Base-by-base conservation (phyloP, 306 rosid genomes). In the Echinosophora koreensis region DNA sequence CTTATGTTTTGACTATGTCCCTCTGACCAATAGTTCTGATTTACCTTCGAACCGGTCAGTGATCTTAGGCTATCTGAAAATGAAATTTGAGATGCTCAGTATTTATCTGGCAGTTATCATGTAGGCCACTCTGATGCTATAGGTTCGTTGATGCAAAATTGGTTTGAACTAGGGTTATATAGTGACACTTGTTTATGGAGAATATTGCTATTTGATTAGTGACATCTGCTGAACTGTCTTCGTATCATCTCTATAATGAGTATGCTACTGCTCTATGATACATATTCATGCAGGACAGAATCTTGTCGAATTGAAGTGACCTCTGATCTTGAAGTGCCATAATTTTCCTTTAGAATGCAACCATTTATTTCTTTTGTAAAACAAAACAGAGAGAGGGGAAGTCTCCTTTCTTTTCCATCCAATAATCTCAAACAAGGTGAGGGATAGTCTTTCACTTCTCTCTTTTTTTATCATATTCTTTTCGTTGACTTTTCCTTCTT, bases 191-290 rank as follows among this genome's bases (percentile, higher is more conserved):
- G 51, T 51, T 38, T 66, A 8, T 14, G 17, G 4, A 30, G 18
- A 28, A 30, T 14, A 10, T 13, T 56, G 44, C 60, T 44, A 2
- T n/a, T 32, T 74, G 41, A 18, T 50, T 59, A 56, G 51, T 52
- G 11, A 35, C 15, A 35, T 44, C 14, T 5, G 4, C 35, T 34
- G 13, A 38, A 18, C 27, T 51, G 16, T 59, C 69, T 22, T 47
- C 69, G 39, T 61, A 30, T 77, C 15, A 46, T 44, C 47, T 9
- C 71, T 60, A 5, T 50, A 42, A 58, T 1, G 30, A 44, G 52
- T 22, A 76, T 68, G 39, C 61, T 54, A 35, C 81, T 82, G 73
- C 72, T 49, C 72, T 71, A 74, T 68, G 8, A 28, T 60, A 38
- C 61, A 75, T 54, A 49, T 9, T 77, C 80, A 4, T 0, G 39